Conservation (phyloP, 2,329 filamentous ascomycete species). For the Aspergillus sp. region DNA sequence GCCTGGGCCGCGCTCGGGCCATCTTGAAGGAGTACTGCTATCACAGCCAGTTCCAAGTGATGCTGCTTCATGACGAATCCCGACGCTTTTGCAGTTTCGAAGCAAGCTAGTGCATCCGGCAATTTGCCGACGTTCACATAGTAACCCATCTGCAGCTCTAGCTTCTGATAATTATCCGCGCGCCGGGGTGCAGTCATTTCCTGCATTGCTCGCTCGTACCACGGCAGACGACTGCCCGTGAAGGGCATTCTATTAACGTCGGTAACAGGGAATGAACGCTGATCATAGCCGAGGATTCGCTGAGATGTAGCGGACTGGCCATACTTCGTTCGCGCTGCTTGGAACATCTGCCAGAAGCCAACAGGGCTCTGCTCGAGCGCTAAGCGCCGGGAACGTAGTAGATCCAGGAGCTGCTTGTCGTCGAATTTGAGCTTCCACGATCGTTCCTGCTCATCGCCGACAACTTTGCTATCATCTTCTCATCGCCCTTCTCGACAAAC, state of each 20-base stretch:
- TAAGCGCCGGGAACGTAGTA: slow-evolving; percentile 26
- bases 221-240: slow-evolving; percentile 11
- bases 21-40: slow-evolving; percentile 25
- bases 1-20: slow-evolving; percentile 21
- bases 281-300: slow-evolving; percentile 28
- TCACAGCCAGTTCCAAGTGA: slow-evolving; percentile 29
- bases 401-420: slow-evolving; percentile 20
- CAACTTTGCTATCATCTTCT: slow-evolving; percentile 23
- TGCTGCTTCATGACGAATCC: slow-evolving; percentile 22
- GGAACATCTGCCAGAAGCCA: slow-evolving; percentile 34
- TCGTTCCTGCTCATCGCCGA: slow-evolving; percentile 19
- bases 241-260: slow-evolving; percentile 18
- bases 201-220: slow-evolving; percentile 24
- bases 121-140: slow-evolving; percentile 29
- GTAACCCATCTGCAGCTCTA: slow-evolving; percentile 30
- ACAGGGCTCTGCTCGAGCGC: slow-evolving; percentile 25
- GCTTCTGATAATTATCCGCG: slow-evolving; percentile 23
- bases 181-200: slow-evolving; percentile 18
- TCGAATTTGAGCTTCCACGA: slow-evolving; percentile 26
- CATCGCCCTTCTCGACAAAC: slow-evolving; percentile 29
- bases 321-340: slow-evolving; percentile 26
- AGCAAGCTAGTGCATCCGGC: slow-evolving; percentile 21
- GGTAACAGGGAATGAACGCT: slow-evolving; percentile 18
- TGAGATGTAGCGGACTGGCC: slow-evolving; percentile 22
- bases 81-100: slow-evolving; percentile 18